Conservation (phyloP, 805 yeast genomes). For the Candida rishiriensis region DNA sequence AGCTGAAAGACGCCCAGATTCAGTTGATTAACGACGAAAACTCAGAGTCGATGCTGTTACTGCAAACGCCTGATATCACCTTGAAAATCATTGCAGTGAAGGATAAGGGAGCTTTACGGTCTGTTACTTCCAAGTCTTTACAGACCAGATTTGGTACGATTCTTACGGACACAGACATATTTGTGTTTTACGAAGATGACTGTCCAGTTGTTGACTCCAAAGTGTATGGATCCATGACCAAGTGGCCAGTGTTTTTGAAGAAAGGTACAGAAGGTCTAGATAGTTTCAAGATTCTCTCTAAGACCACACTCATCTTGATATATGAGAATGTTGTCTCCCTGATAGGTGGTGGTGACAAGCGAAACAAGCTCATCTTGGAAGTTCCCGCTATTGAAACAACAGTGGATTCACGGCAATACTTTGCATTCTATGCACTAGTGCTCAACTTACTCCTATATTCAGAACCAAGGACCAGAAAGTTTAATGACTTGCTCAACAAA, state of each 20-base stretch:
- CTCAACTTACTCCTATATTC: constrained; percentile 55
- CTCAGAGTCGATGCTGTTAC: constrained; percentile 54
- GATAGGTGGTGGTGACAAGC: constrained; percentile 20
- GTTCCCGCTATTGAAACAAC: constrained; percentile 64
- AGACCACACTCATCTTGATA: constrained; percentile 57
- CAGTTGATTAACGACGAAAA: constrained; percentile 56
- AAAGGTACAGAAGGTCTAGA: constrained; percentile 59
- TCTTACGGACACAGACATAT: constrained; percentile 68
- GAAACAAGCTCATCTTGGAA: constrained; percentile 53
- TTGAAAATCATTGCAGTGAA: constrained; percentile 63
- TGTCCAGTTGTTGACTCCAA: constrained; percentile 35
- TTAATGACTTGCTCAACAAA: constrained; percentile 59
- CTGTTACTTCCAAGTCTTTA: constrained; percentile 30
- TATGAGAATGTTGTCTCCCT: constrained; percentile 51
- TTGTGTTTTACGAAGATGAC: constrained; percentile 55
- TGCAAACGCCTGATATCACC: constrained; percentile 72
- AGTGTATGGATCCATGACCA: constrained; percentile 56
- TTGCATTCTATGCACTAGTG: constrained; percentile 56
- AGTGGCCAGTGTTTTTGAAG: constrained; percentile 89
- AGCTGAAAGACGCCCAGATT: constrained; percentile 76
- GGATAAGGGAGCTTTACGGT: constrained; percentile 25
- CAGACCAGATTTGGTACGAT: constrained; percentile 68
- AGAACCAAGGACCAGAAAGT: constrained; percentile 61
- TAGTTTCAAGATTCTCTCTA: constrained; percentile 53
- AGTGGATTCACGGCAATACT: constrained; percentile 72